Base-by-base conservation (phyloP, 495 filamentous ascomycete genomes). In the Oleoguttula mirabilis region DNA sequence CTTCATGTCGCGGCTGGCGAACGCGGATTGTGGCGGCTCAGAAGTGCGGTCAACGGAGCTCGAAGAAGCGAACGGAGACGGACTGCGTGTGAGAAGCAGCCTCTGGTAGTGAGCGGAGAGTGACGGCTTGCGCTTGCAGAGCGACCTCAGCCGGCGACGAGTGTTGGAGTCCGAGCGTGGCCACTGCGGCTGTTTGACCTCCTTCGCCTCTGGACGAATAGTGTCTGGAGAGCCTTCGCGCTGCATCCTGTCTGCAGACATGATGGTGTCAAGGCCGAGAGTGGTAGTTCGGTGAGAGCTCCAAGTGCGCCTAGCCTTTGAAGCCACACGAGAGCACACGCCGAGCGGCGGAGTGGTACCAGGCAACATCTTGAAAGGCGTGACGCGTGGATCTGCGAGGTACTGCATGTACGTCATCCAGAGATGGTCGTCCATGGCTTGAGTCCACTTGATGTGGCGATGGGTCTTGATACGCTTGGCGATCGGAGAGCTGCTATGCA, bases 391-490 rank as follows among this genome's bases (percentile, higher is more conserved):
- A 58, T 96, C 86, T 50, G 87, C 80, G 10, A 95, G 66, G 55
- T 94, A 98, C 8, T 82, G 59, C 50, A 83, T 66, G 56, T 94
- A 96, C 2, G 82, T 87, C 24, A 82, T 77, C 92, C 92, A 96
- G 21, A 98, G 62, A 56, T 98, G 90, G 25, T 79, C 77, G 60
- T 88, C 87, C 84, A 93, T 92, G 15, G 85, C 81, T 33, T 78
- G 72, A 2, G 83, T 92, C 87, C 88, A 98, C 19, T 55, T 53
- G 14, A 58, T 24, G 21, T 60, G 51, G 10, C 61, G 63, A 22
- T 48, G 48, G 12, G 48, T 47, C 34, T 55, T 59, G 15, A 51
- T 21, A 21, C 54, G 56, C 37, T 55, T 59, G 21, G 24, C 27
- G 2, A 19, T 48, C n/a, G 41, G 51, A 0, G 38, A 54, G 22